These are phyloP conservation scores for Daldinia caldariorum DNA, from an alignment of 495 filamentous ascomycete species.

Conservation along the genomic window DNA sequence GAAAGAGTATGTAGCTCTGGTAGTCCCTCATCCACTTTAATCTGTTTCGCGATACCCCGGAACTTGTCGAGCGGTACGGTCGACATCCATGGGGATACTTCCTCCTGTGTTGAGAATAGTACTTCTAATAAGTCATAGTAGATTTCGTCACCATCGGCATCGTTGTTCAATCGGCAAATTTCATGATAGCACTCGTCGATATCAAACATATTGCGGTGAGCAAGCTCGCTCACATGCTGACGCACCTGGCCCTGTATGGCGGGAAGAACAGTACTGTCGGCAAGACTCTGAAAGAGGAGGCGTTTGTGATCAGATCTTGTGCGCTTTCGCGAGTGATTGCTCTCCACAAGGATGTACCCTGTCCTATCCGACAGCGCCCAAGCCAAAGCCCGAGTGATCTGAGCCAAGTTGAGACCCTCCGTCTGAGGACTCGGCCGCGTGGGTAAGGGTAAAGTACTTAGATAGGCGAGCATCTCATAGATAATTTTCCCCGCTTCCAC, in stretches of 20 bases:
- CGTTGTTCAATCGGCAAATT: conserved; percentile 35
- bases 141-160: conserved; percentile 48
- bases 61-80: conserved; percentile 38
- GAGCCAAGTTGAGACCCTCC: conserved; percentile 23
- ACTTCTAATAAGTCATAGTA: conserved; percentile 48
- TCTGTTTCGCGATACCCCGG: conserved; percentile 38
- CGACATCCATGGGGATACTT: not conserved
- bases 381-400: conserved; percentile 30
- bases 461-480: conserved; percentile 34
- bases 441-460: conserved; percentile 36
- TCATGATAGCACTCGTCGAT: conserved; percentile 10
- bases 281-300: conserved; percentile 46
- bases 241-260: conserved; percentile 14
- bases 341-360: conserved; percentile 31
- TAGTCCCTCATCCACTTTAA: conserved; percentile 24
- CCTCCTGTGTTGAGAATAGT: conserved; percentile 41
- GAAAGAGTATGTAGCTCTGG: conserved; percentile 29
- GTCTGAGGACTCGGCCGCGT: not conserved
- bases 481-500: conserved; percentile 29
- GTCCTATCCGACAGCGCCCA: conserved; percentile 33
- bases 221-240: conserved; percentile 10
- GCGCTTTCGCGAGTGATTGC: conserved; percentile 31
- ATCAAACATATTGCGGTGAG: conserved; percentile 26
- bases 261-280: conserved; percentile 4
- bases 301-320: conserved; percentile 38